Base-by-base conservation (phyloP, 257 asterid species). In the Oldenlandia corymbosa region DNA sequence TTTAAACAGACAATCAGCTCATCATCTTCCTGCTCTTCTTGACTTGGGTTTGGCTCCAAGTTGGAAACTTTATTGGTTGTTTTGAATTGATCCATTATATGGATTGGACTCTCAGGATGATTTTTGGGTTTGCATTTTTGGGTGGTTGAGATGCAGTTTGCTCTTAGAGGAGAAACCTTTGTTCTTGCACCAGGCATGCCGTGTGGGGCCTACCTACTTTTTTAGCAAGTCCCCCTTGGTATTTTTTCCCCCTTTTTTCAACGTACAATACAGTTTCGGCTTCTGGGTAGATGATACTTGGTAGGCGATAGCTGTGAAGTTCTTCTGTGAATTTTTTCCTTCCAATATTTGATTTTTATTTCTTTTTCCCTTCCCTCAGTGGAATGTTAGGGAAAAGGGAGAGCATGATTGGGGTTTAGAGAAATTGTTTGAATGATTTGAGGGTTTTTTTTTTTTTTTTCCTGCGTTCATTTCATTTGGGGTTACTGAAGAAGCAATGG, bases 401-500 rank as follows among this genome's bases (percentile, higher is more conserved):
- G n/a, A n/a, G n/a, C n/a, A n/a, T n/a, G n/a, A n/a, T 58, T 65
- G 20, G 56, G 24, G 34, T 18, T 21, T 49, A 37, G 47, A 21
- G 43, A 30, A 53, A 42, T 20, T 41, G 39, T 43, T 52, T 55
- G 17, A 6, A 52, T 17, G 7, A 66, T 66, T 34, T 58, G 68
- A 62, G 75, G 78, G n/a, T n/a, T n/a, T n/a, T n/a, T n/a, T n/a
- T n/a, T n/a, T n/a, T n/a, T n/a, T n/a, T n/a, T n/a, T n/a, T n/a
- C n/a, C n/a, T n/a, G n/a, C n/a, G n/a, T n/a, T n/a, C n/a, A n/a
- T n/a, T n/a, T n/a, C 55, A 36, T 66, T 47, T 55, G 57, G 56
- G 41, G 2, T 52, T 34, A n/a, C n/a, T n/a, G n/a, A n/a, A n/a
- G n/a, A n/a, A n/a, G n/a, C 28, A 30, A 80, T 80, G 85, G 85